Base-by-base conservation (phyloP, 2,329 filamentous ascomycete species). In the Ophiocordyceps sinensis region DNA sequence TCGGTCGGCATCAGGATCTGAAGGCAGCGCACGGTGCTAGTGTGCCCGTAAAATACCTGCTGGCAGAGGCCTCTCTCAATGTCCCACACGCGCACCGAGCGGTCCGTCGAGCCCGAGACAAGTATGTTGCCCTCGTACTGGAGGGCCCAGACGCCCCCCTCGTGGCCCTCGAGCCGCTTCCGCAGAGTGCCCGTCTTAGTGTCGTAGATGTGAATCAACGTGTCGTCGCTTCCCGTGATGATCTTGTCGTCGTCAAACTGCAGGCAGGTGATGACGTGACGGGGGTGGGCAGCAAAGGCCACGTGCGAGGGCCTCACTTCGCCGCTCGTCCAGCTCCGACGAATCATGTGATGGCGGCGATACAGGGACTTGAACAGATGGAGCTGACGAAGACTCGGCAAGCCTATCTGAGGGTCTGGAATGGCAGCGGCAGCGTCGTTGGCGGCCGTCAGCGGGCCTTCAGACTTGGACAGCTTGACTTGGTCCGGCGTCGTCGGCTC, bases 221-320 rank as follows among this genome's bases (percentile, higher is more conserved):
- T 94, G 57, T 98, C 91, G 57, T 98, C 91, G 55, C 89, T 96
- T 23, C 91, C 91, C 2, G 91, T 98, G 50, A 98, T 74, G 50
- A 98, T 95, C 63, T 96, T 96, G 67, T 98, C 88, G 38, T 88
- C 85, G 55, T 98, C 91, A 53, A 98, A 98, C 58, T 98, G 88
- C 41, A 98, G 71, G 57, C 91, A 98, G 14, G 91, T 98, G 40
- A 98, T 94, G 45, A 98, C 91, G 64, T 96, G 89, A 29, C 86
- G 79, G 45, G 91, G 86, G 56, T 98, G 91, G 5, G 91, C 91
- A n/a, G 86, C 80, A 61, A 98, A 96, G 5, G 91, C 91, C 44
- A 98, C 81, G 52, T 98, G 91, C 37, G 82, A 77, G 26, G 91
- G 91, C 60, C 87, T 84, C 28, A 86, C 74, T 45, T 81, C 78